These are phyloP conservation scores for Aspergillus transmontanensis DNA, from an alignment of 2,329 filamentous ascomycete genomes.

Conservation along the genomic window DNA sequence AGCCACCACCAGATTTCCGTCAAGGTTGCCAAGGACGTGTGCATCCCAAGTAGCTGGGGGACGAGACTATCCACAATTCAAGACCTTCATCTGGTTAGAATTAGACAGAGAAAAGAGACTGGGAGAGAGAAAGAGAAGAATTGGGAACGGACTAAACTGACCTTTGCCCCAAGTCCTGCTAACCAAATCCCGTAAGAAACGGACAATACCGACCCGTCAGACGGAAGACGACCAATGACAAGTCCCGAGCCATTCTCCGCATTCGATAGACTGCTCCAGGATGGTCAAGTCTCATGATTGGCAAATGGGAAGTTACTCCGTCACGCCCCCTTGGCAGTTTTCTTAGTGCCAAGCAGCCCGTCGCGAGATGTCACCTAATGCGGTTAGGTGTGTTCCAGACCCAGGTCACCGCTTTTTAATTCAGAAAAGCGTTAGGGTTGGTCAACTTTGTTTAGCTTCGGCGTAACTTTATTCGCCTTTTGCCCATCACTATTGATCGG, in stretches of 20 bases:
- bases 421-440: neutral
- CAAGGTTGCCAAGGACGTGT: neutral
- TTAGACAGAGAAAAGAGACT: neutral
- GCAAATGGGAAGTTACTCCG: slow-evolving; percentile 13
- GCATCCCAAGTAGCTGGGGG: neutral
- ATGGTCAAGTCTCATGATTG: neutral
- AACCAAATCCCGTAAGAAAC: slow-evolving; percentile 13
- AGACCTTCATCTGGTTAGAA: neutral
- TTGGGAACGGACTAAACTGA: slow-evolving; percentile 6
- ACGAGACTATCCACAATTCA: neutral
- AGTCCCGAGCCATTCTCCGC: slow-evolving; percentile 16
- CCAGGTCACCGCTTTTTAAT: slow-evolving; percentile 14
- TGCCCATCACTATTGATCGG: no score
- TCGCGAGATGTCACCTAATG: slow-evolving; percentile 29
- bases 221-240: slow-evolving; percentile 10
- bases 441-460: slow-evolving; percentile 13
- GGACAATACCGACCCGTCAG: slow-evolving; percentile 12
- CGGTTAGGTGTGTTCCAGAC: slow-evolving; percentile 16
- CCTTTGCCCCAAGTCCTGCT: neutral
- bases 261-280: slow-evolving; percentile 13
- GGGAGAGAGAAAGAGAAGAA: neutral
- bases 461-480: slow-evolving; percentile 8
- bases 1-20: neutral
- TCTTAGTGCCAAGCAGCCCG: slow-evolving; percentile 17
- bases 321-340: neutral